phyloP scores from a whole-genome alignment of 768 basidiomycete species.

The Coprinopsis strossmayeri region DNA sequence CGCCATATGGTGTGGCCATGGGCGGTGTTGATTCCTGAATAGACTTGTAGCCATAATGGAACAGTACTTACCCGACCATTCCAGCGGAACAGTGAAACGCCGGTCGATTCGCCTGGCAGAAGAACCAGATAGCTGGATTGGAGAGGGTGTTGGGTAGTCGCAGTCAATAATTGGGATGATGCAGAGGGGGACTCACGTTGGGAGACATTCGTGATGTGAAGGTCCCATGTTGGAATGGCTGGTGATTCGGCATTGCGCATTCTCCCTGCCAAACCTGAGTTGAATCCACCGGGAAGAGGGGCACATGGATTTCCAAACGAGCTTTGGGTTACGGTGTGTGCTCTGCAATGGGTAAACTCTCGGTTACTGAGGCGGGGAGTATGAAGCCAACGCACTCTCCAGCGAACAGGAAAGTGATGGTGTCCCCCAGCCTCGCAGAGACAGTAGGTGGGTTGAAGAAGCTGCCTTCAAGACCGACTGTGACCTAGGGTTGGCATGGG shows the following conservation, averaged over 20 bases:
- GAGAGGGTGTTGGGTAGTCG: neutral
- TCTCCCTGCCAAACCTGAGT: conserved; percentile 24
- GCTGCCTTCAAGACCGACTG: conserved; percentile 32
- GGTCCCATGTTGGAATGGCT: conserved; percentile 23
- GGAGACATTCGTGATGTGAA: conserved; percentile 27
- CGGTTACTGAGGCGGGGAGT: neutral
- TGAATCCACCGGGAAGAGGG: conserved; percentile 33
- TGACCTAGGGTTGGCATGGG: conserved; percentile 29
- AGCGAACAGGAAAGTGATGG: conserved; percentile 31
- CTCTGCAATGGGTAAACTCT: conserved; percentile 14
- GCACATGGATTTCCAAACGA: conserved; percentile 30
- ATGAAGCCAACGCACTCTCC: conserved; percentile 22
- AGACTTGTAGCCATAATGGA: neutral
- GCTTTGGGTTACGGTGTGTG: conserved; percentile 36
- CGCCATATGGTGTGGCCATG: too few relatives aligned
- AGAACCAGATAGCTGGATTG: conserved; percentile 28
- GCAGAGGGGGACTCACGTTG: conserved; percentile 16
- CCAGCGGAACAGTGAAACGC: conserved; percentile 29
- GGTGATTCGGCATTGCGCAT: conserved; percentile 14
- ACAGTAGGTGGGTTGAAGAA: conserved; percentile 29
- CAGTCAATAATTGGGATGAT: neutral
- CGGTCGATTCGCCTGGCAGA: conserved; percentile 29
- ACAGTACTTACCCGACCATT: conserved; percentile 31
- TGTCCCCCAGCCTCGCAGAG: conserved; percentile 26
- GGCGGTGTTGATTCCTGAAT: too few relatives aligned